These are phyloP conservation scores for Fragilaria radians DNA, from an alignment of 108 stramenopile species.

Conservation along the genomic window DNA sequence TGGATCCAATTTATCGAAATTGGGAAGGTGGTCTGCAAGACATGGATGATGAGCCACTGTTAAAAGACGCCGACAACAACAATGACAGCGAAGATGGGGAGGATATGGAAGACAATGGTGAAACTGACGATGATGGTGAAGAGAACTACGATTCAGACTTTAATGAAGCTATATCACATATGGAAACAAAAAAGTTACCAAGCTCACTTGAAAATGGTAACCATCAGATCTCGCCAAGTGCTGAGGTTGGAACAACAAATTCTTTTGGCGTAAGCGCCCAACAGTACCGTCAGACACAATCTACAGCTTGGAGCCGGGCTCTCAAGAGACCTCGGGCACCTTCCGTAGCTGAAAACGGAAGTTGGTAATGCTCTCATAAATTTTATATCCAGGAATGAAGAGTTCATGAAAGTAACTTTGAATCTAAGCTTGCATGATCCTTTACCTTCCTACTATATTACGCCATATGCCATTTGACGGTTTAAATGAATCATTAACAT, in stretches of 20 bases:
- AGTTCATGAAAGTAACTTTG: background rate
- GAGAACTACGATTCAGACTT: too few relatives aligned
- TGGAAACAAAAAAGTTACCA: background rate
- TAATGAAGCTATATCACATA: too few relatives aligned
- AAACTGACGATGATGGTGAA: conserved; percentile 10
- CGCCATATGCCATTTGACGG: too few relatives aligned
- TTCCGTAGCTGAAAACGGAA: conserved; percentile 41
- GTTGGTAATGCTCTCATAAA: conserved; percentile 38
- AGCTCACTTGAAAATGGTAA: background rate
- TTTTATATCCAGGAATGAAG: too few relatives aligned
- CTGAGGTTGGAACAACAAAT: background rate
- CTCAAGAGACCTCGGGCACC: conserved; percentile 41
- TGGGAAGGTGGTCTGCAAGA: conserved; percentile 85
- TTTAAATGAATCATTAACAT: too few relatives aligned
- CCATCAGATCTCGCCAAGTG: background rate
- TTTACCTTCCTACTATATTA: too few relatives aligned
- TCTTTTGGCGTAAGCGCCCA: background rate
- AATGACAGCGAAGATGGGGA: conserved; percentile 13
- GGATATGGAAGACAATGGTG: conserved; percentile 21
- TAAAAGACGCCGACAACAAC: conserved; percentile 17
- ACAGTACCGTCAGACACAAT: conserved; percentile 12
- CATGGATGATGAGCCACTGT: conserved; percentile 11
- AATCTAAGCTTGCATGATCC: background rate
- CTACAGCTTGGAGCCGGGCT: conserved; percentile 24
- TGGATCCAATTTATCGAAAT: conserved; percentile 79